These are phyloP conservation scores for Suillus ampliporus DNA, from an alignment of 768 basidiomycete species.

Conservation along the genomic window DNA sequence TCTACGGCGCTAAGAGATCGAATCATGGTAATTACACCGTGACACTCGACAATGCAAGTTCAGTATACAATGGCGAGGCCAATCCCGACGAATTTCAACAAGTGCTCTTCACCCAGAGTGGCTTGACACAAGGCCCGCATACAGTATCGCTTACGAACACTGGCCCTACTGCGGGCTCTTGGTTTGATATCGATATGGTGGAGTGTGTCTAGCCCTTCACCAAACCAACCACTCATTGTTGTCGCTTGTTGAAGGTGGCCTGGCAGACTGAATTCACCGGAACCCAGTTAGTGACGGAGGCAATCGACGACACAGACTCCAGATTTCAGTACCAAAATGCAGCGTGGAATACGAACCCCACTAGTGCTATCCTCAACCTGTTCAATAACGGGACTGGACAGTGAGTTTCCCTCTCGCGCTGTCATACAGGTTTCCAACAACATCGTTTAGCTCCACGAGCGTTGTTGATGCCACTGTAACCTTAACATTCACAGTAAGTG, in stretches of 20 bases:
- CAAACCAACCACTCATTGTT: constrained; percentile 2
- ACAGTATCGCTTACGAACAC: constrained; percentile 39
- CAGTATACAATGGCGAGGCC: constrained; percentile 34
- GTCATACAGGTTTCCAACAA: neutral
- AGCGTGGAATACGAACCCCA: constrained; percentile 41
- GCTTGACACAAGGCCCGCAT: constrained; percentile 43
- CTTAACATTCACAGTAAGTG: constrained; percentile 47
- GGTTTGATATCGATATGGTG: constrained; percentile 57
- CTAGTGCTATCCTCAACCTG: constrained; percentile 31
- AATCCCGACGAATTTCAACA: constrained; percentile 43
- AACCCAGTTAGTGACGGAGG: constrained; percentile 24
- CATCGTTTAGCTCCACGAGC: constrained; percentile 37
- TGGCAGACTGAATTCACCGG: constrained; percentile 33
- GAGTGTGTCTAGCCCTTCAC: neutral
- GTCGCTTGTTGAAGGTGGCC: constrained; percentile 21
- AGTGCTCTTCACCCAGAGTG: constrained; percentile 43
- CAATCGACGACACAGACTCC: constrained; percentile 41
- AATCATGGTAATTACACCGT: constrained; percentile 55
- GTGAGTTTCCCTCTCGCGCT: constrained; percentile 25
- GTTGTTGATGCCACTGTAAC: constrained; percentile 38
- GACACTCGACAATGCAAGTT: constrained; percentile 43
- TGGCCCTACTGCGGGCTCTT: constrained; percentile 25
- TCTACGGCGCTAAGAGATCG: constrained; percentile 54
- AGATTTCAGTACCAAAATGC: constrained; percentile 43
- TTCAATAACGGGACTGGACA: constrained; percentile 51